Conservation (phyloP, 441 rosid genomes). For the Syzygium malaccense region DNA sequence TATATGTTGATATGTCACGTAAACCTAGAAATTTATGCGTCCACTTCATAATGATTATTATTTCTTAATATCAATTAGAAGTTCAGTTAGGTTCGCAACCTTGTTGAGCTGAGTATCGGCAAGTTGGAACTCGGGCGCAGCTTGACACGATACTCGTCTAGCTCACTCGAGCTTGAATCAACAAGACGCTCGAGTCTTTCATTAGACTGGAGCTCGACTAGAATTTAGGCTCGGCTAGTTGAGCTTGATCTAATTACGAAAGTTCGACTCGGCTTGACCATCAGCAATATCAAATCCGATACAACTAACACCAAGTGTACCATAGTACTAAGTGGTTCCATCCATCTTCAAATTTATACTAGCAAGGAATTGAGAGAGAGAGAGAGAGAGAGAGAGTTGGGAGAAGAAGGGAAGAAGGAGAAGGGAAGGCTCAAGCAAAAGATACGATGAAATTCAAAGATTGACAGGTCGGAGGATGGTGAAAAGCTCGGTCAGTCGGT, state of each 20-base stretch:
- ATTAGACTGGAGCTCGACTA: too few relatives aligned
- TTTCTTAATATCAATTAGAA: not conserved
- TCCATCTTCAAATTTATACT: not conserved
- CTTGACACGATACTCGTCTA: not conserved
- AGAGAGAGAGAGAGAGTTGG: not conserved
- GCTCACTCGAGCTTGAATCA: not conserved
- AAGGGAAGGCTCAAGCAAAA: not conserved
- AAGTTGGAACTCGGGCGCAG: not conserved
- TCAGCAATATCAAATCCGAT: too few relatives aligned
- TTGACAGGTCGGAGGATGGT: not conserved
- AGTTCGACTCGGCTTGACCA: too few relatives aligned
- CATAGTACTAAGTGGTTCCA: not conserved
- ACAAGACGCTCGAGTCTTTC: too few relatives aligned
- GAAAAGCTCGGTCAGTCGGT: not conserved
- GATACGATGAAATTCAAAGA: not conserved
- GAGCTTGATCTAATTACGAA: too few relatives aligned
- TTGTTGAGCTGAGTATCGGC: not conserved
- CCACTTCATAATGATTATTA: not conserved
- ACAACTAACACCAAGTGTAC: too few relatives aligned
- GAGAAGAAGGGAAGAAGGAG: not conserved
- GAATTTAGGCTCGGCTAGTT: too few relatives aligned
- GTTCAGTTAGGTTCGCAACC: not conserved
- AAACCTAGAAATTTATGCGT: not conserved
- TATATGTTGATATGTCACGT: not conserved
- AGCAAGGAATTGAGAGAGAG: not conserved